Conservation (phyloP, 139 green algal genomes). For the Chlamydomonas urium region DNA sequence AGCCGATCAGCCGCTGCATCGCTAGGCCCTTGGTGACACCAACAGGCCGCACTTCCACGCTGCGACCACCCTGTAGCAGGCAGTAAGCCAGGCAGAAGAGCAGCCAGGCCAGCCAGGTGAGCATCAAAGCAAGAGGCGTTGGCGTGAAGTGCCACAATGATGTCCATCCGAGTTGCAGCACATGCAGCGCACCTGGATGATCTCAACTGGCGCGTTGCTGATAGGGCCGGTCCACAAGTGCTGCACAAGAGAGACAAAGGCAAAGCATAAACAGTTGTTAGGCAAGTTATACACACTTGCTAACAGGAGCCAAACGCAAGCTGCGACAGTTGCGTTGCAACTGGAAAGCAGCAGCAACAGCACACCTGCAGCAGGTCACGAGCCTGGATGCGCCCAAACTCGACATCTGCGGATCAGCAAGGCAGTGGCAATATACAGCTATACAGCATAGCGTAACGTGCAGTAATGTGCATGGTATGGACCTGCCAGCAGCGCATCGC, state of each 20-base stretch:
- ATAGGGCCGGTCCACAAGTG: slow-evolving; percentile 98
- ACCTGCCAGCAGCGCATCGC: neutral
- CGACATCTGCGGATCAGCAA: slow-evolving; percentile 52
- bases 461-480: neutral
- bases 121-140: neutral
- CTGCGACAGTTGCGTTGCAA: too few relatives aligned
- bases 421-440: neutral
- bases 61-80: slow-evolving; percentile 72
- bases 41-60: slow-evolving; percentile 89
- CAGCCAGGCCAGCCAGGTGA: too few relatives aligned
- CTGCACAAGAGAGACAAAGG: slow-evolving; percentile 88
- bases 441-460: too few relatives aligned
- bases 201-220: slow-evolving; percentile 93
- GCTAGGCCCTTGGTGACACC: slow-evolving; percentile 92
- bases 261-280: slow-evolving; percentile 65
- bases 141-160: neutral
- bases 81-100: too few relatives aligned
- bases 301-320: slow-evolving; percentile 26
- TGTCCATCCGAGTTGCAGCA: neutral
- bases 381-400: slow-evolving; percentile 78
- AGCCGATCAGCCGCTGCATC: slow-evolving; percentile 76
- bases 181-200: slow-evolving; percentile 69
- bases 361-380: slow-evolving; percentile 14
- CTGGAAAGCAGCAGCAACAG: too few relatives aligned
- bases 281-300: too few relatives aligned